phyloP scores from a whole-genome alignment of 2,329 filamentous ascomycete genomes.

The Eutypella sp. region DNA sequence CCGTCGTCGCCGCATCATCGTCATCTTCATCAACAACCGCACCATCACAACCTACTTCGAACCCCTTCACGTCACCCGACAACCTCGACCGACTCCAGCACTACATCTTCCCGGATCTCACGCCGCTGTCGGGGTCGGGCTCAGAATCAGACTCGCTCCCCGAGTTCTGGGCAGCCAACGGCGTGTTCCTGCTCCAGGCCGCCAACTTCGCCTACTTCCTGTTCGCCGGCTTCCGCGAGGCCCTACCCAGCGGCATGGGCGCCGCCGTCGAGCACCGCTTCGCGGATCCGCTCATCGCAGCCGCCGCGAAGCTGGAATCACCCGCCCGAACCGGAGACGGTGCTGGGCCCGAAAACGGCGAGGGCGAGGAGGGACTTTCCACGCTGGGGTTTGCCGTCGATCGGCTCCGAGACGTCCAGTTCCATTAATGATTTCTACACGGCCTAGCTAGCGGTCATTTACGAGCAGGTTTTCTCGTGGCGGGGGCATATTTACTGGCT shows the following conservation, averaged over 20 bases:
- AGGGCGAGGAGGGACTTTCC: conserved; percentile 24
- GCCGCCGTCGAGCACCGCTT: conserved; percentile 55
- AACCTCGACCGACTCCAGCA: conserved; percentile 58
- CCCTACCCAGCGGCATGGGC: conserved; percentile 53
- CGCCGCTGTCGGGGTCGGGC: conserved; percentile 35
- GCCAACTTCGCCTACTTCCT: conserved; percentile 58
- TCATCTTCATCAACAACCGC: not conserved
- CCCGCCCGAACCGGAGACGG: no score
- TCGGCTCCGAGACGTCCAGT: not conserved
- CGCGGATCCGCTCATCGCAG: conserved; percentile 46
- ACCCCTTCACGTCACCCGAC: conserved; percentile 46
- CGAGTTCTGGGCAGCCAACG: conserved; percentile 48
- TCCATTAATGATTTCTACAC: not conserved
- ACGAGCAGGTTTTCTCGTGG: no score
- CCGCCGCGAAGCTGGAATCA: no score
- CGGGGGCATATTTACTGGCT: no score
- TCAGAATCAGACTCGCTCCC: conserved; percentile 37
- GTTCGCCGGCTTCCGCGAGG: conserved; percentile 34
- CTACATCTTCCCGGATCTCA: conserved; percentile 53
- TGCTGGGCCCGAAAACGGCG: no score
- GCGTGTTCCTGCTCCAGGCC: conserved; percentile 53
- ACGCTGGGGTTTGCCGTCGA: not conserved
- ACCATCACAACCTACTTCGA: conserved; percentile 8
- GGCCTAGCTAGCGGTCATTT: not conserved
- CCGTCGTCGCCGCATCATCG: not conserved